Percentiles rank a stretch among this genome's conserved stretches.
Conservation (phyloP, 352 stramenopile species). For the Phytophthora cactorum region DNA sequence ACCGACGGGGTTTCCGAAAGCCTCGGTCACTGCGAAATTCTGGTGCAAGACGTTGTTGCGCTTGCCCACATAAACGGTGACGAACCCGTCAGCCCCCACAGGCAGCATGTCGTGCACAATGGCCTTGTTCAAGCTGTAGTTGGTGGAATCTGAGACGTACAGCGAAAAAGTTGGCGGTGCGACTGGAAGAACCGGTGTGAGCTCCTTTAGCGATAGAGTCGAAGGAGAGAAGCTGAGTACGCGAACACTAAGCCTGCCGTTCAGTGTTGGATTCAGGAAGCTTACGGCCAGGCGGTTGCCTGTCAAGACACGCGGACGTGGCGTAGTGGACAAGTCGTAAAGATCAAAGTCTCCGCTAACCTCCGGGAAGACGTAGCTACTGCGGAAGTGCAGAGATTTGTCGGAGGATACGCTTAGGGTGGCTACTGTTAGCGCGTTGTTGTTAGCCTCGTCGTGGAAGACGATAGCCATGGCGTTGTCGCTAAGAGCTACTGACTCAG, state of each 20-base stretch:
- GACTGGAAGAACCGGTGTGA: slow-evolving; percentile 58
- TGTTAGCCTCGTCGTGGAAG: slow-evolving; percentile 65
- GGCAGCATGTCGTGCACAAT: slow-evolving; percentile 57
- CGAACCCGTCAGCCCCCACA: slow-evolving; percentile 50
- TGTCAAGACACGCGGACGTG: slow-evolving; percentile 37
- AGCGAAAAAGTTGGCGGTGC: slow-evolving; percentile 43
- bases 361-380: slow-evolving; percentile 51
- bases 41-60: slow-evolving; percentile 42
- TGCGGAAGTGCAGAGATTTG: slow-evolving; percentile 45
- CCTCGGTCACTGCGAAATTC: slow-evolving; percentile 55
- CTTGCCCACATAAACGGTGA: slow-evolving; percentile 52
- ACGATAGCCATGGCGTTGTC: slow-evolving; percentile 48
- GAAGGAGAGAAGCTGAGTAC: slow-evolving; percentile 53
- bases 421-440: slow-evolving; percentile 57
- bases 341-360: slow-evolving; percentile 30
- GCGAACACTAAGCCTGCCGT: slow-evolving; percentile 52
- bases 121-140: slow-evolving; percentile 7
- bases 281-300: slow-evolving; percentile 63
- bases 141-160: slow-evolving; percentile 3
- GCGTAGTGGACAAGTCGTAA: slow-evolving; percentile 45
- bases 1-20: slow-evolving; percentile 51
- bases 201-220: slow-evolving; percentile 50
- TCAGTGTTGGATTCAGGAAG: slow-evolving; percentile 64
- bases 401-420: slow-evolving; percentile 39
- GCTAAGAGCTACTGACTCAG: slow-evolving; percentile 54